phyloP scores from a whole-genome alignment of 441 rosid genomes.

The Raphanus hybrid region DNA sequence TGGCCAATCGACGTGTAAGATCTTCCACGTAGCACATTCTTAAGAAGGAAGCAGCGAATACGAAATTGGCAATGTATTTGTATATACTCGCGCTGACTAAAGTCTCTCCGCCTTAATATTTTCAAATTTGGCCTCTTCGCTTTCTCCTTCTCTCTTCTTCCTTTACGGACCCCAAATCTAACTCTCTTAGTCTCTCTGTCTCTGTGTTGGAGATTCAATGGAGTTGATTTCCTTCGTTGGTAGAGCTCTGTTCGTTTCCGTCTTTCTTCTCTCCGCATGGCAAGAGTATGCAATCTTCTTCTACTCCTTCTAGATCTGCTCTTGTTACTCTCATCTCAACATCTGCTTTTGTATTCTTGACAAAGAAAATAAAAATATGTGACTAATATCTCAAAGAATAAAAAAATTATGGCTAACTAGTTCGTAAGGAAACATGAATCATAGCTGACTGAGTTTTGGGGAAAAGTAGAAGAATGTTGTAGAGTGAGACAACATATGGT shows the following conservation, averaged over 20 bases:
- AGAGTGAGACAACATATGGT: slow-evolving; percentile 12
- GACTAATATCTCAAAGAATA: background rate
- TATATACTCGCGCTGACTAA: slow-evolving; percentile 17
- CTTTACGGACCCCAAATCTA: slow-evolving; percentile 33
- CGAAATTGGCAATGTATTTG: background rate
- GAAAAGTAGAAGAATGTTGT: background rate
- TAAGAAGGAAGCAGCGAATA: slow-evolving; percentile 16
- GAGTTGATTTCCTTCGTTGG: slow-evolving; percentile 61
- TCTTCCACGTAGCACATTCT: background rate
- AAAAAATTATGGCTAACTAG: background rate
- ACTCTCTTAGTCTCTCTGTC: slow-evolving; percentile 32
- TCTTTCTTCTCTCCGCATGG: slow-evolving; percentile 73
- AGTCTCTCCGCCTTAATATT: slow-evolving; percentile 11
- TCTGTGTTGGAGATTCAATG: slow-evolving; percentile 39
- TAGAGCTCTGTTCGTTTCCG: slow-evolving; percentile 66
- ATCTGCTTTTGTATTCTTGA: slow-evolving; percentile 22
- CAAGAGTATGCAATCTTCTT: slow-evolving; percentile 53
- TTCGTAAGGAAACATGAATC: slow-evolving; percentile 11
- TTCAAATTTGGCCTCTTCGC: slow-evolving; percentile 24
- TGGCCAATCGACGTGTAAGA: slow-evolving; percentile 46
- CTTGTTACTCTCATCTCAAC: slow-evolving; percentile 1
- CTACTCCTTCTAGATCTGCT: slow-evolving; percentile 39
- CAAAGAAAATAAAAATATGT: slow-evolving; percentile 5
- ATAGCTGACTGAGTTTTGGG: background rate
- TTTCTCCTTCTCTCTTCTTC: background rate